Evolutionary conservation across 2,329 filamentous ascomycete genomes (phyloP), one percentile per base, ranked within the genome.

Genomic region (Scytalidium lignicola): DNA sequence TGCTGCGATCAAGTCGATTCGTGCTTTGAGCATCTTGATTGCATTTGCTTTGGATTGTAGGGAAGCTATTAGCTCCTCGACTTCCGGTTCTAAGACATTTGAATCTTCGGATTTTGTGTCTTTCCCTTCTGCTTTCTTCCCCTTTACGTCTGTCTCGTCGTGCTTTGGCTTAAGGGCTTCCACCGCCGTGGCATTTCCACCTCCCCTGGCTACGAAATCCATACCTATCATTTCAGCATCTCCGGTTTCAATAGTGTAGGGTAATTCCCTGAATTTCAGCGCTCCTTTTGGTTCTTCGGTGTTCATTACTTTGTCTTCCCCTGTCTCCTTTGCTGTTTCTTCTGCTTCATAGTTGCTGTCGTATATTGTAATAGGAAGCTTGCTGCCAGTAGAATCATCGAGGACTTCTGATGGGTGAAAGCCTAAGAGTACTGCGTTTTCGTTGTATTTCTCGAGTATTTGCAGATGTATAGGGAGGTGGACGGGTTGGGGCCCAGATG

Each of bases 221-320:
- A 99, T 88, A 58, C 88, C 88, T 57, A 99, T 97, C 90, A 96
- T 96, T 68, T 99, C 93, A 1, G 91, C 91, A 67, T 97, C 91
- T 9, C 89, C 90, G 0, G 91, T 96, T 70, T 97, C 93, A 2
- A 97, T 84, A 0, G 86, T 86, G 67, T 93, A 97, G 1, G 86
- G 82, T 9, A 97, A 70, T 63, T 95, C 86, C 51, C 85, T 81
- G 68, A 97, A 97, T 61, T 81, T 86, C 52, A 93, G 76, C 45
- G 77, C 80, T 20, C 83, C 65, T 2, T 72, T 67, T 26, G 59
- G 48, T 68, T 64, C 76, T 66, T 73, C 74, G 55, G 89, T 86
- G 55, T 88, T 85, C 71, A 92, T 86, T 59, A 84, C 82, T 69
- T 82, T 85, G 49, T 86, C 82, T 59, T 86, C 82, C 37, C 74